Evolutionary conservation across 768 basidiomycete species (phyloP).

Genomic region (Collybia nuda): DNA sequence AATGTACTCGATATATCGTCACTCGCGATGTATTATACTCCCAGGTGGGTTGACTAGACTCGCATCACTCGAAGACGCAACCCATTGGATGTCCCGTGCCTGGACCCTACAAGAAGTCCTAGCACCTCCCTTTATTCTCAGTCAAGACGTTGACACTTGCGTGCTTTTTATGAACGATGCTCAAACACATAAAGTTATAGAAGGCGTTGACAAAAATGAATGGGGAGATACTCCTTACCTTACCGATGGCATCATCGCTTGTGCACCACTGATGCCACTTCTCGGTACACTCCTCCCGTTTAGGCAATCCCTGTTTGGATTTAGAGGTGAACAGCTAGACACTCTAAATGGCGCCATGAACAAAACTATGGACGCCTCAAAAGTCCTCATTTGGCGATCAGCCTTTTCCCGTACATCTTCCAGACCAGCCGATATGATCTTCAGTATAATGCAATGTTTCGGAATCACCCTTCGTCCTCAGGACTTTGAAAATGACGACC

Average conservation of each 20-base stretch:
- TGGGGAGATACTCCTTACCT: too few relatives aligned
- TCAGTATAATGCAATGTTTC: slow-evolving; percentile 3
- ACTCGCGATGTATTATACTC: slow-evolving; percentile 1
- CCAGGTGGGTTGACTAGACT: slow-evolving; percentile 1
- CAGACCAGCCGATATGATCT: slow-evolving; percentile 2
- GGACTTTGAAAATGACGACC: background rate
- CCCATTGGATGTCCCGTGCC: slow-evolving; percentile 1
- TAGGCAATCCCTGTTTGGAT: too few relatives aligned
- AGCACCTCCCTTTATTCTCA: background rate
- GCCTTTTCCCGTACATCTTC: slow-evolving; percentile 1
- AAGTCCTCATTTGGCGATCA: background rate
- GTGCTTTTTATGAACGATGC: too few relatives aligned
- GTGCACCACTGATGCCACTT: too few relatives aligned
- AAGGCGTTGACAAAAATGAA: too few relatives aligned
- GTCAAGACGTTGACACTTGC: too few relatives aligned
- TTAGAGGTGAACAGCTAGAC: too few relatives aligned
- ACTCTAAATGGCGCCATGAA: too few relatives aligned
- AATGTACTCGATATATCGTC: background rate
- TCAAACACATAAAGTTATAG: too few relatives aligned
- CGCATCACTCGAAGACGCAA: background rate
- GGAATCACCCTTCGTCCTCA: background rate
- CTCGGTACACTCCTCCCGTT: too few relatives aligned
- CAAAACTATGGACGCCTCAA: too few relatives aligned
- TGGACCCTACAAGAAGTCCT: slow-evolving; percentile 4
- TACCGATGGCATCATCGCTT: too few relatives aligned